These are phyloP conservation scores for Kockovaella imperatae DNA, from an alignment of 768 basidiomycete genomes.

Conservation along the genomic window DNA sequence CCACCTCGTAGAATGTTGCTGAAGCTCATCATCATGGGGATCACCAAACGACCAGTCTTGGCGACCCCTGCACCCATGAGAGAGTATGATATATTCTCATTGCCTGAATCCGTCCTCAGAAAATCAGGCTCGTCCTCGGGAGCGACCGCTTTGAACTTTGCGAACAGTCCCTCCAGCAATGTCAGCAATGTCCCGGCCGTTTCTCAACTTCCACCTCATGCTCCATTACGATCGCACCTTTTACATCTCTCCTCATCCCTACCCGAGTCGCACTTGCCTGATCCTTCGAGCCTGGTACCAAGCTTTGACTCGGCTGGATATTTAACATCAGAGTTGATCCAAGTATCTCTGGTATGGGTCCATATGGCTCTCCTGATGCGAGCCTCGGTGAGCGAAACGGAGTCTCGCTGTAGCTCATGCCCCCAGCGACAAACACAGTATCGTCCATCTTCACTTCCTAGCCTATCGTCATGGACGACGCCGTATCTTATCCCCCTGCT, in stretches of 20 bases:
- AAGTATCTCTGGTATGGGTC: constrained; percentile 10
- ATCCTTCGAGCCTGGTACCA: constrained; percentile 29
- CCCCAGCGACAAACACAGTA: constrained; percentile 6
- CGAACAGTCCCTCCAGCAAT: neutral
- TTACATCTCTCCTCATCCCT: constrained; percentile 23
- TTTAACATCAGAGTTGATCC: constrained; percentile 16
- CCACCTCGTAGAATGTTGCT: constrained; percentile 57
- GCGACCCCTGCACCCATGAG: constrained; percentile 76
- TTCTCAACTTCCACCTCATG: constrained; percentile 59
- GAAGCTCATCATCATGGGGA: constrained; percentile 62
- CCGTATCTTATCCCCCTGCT: constrained; percentile 60
- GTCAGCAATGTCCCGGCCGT: constrained; percentile 51
- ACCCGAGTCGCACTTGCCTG: constrained; percentile 12
- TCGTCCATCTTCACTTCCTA: constrained; percentile 38
- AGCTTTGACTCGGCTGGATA: constrained; percentile 5
- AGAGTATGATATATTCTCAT: constrained; percentile 67
- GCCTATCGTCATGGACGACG: constrained; percentile 49
- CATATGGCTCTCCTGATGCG: constrained; percentile 20
- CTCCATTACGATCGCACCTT: constrained; percentile 62
- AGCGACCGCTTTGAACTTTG: neutral
- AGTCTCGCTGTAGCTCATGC: neutral
- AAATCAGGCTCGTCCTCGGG: constrained; percentile 44
- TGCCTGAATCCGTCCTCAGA: constrained; percentile 48
- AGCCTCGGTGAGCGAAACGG: constrained; percentile 8
- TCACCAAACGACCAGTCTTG: constrained; percentile 69